These are phyloP conservation scores for Citrus mangshanensis DNA, from an alignment of 345 rosid genomes.

Conservation along the genomic window DNA sequence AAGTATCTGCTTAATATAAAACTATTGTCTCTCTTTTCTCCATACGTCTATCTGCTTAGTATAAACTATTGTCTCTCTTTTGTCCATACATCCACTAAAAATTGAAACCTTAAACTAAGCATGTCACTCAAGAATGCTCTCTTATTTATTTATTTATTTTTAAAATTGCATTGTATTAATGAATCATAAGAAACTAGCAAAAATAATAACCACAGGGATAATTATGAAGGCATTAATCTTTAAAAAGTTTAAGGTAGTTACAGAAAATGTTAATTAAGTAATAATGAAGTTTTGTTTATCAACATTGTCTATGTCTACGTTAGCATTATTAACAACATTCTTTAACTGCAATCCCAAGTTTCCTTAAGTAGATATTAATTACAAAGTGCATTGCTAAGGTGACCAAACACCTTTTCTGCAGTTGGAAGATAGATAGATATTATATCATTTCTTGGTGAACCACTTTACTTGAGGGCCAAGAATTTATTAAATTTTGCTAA, in stretches of 20 bases:
- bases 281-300: not conserved
- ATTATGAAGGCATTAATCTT: not conserved
- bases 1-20: not conserved
- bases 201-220: not conserved
- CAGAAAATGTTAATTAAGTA: not conserved
- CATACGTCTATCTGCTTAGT: not conserved
- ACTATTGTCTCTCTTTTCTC: not conserved
- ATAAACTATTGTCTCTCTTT: not conserved
- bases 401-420: constrained; percentile 5
- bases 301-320: not conserved
- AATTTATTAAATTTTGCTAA: not conserved
- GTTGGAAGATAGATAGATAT: constrained; percentile 1
- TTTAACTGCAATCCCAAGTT: not conserved
- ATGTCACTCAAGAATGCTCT: too few relatives aligned
- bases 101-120: too few relatives aligned
- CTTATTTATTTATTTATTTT: too few relatives aligned
- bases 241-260: not conserved
- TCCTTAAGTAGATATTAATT: not conserved
- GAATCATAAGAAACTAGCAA: not conserved
- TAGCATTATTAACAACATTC: not conserved
- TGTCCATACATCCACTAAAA: too few relatives aligned
- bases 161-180: not conserved
- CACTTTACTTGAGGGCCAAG: constrained; percentile 19
- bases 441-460: constrained; percentile 19
- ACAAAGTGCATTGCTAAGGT: not conserved